Base-by-base conservation (phyloP, 2,329 filamentous ascomycete genomes). In the Orbilia javanica region DNA sequence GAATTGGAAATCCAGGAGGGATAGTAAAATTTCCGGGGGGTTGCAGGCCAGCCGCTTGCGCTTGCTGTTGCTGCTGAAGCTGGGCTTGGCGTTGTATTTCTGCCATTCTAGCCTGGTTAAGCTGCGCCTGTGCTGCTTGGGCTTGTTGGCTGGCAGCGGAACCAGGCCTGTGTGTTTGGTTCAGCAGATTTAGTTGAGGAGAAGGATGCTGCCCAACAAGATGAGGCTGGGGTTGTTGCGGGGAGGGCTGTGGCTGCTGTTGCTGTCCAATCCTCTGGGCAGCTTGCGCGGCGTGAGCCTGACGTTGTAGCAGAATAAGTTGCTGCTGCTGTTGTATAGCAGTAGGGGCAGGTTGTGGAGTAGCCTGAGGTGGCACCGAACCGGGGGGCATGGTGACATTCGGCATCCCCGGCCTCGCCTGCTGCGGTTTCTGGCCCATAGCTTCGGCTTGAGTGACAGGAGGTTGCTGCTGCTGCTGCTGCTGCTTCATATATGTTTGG, bases 201-300 rank as follows among this genome's bases (percentile, higher is more conserved):
- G 72, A 77, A 20, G 72, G 52, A 31, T 77, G 72, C 39, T 77
- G 72, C 4, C 72, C 72, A 18, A 77, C 55, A 22, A 77, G 60
- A 27, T 57, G 63, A 6, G 44, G 44, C 34, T 64, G 67, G 4
- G 36, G 42, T 13, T 48, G 50, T 8, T 57, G 60, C 2, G 52
- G 52, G 6, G 52, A 57, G 5, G 64, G 72, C 22, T 64, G 66
- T 0, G 71, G 53, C 7, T 57, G 52, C 18, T 42, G 52, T 11
- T 75, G 71, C 22, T 53, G 48, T 11, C 31, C 34, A 3, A 75
- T 50, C 42, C 64, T 53, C 31, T 55, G 60, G 18, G 68, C 53
- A 4, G 72, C 72, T 15, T 57, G 44, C 4, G 34, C 39, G 10
- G 36, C 48, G 22, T 69, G 65, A 34, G 52, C 42, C 15, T 77